phyloP scores from a whole-genome alignment of 1,284 basidiomycete genomes.

The Fomitopsis palustris region DNA sequence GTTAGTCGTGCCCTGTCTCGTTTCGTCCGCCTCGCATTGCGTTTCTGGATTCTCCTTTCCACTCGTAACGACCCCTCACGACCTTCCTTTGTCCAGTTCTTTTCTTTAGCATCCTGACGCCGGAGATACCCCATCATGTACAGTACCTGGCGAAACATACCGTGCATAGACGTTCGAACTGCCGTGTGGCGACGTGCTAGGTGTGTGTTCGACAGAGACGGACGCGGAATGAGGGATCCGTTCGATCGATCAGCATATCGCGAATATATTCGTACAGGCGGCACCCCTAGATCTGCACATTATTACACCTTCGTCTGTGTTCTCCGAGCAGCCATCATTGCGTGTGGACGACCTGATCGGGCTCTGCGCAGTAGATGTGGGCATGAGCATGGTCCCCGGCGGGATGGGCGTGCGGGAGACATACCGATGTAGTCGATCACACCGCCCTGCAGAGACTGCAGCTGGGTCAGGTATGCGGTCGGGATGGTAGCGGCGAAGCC shows the following conservation, averaged over 20 bases:
- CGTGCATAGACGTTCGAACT: background rate
- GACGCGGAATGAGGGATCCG: background rate
- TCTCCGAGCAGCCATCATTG: conserved; percentile 27
- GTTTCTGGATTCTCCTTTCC: background rate
- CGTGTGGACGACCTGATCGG: conserved; percentile 42
- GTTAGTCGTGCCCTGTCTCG: background rate
- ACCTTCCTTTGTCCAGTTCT: background rate
- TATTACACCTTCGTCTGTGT: background rate
- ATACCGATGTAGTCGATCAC: conserved; percentile 54
- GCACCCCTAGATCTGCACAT: background rate
- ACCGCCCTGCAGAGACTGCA: conserved; percentile 36
- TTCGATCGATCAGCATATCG: background rate
- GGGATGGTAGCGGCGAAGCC: conserved; percentile 54
- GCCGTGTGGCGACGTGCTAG: too few relatives aligned
- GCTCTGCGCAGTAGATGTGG: conserved; percentile 32
- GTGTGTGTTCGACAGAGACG: background rate
- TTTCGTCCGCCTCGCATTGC: background rate
- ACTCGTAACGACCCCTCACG: background rate
- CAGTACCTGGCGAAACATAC: background rate
- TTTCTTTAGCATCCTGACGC: too few relatives aligned
- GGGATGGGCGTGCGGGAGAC: conserved; percentile 11
- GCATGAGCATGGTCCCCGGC: background rate
- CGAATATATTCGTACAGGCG: background rate
- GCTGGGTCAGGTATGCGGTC: conserved; percentile 30
- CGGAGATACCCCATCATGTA: background rate